phyloP scores from a whole-genome alignment of 225 moss, liverwort and hornwort species.

The Asterella californica region DNA sequence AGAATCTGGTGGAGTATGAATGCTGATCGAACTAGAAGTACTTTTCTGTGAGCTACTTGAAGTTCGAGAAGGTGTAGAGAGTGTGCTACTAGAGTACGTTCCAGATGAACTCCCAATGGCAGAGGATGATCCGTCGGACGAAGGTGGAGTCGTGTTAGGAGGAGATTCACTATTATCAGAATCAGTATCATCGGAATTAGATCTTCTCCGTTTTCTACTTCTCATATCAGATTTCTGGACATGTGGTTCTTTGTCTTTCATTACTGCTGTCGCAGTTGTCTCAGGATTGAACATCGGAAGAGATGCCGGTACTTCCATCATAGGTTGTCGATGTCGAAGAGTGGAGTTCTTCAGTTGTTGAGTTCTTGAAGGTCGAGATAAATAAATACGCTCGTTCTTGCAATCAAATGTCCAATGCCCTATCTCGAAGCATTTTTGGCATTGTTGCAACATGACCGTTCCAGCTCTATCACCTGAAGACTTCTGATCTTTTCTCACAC shows the following conservation, averaged over 20 bases:
- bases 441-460: slow-evolving; percentile 35
- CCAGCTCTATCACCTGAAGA: slow-evolving; percentile 31
- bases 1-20: slow-evolving; percentile 21
- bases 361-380: slow-evolving; percentile 50
- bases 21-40: not conserved
- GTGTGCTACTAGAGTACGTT: slow-evolving; percentile 10
- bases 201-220: slow-evolving; percentile 41
- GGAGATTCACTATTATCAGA: too few relatives aligned
- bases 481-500: slow-evolving; percentile 51
- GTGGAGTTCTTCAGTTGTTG: slow-evolving; percentile 53
- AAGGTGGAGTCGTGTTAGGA: slow-evolving; percentile 7
- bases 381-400: slow-evolving; percentile 55
- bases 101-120: not conserved
- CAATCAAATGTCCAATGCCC: slow-evolving; percentile 60
- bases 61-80: slow-evolving; percentile 16
- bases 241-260: too few relatives aligned
- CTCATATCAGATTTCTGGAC: slow-evolving; percentile 31
- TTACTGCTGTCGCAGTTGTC: too few relatives aligned
- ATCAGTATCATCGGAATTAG: too few relatives aligned
- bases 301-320: too few relatives aligned
- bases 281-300: too few relatives aligned
- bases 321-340: too few relatives aligned
- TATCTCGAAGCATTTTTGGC: slow-evolving; percentile 52
- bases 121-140: slow-evolving; percentile 7
- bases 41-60: slow-evolving; percentile 16